phyloP scores from a whole-genome alignment of 257 asterid species.

The Avicennia marina region DNA sequence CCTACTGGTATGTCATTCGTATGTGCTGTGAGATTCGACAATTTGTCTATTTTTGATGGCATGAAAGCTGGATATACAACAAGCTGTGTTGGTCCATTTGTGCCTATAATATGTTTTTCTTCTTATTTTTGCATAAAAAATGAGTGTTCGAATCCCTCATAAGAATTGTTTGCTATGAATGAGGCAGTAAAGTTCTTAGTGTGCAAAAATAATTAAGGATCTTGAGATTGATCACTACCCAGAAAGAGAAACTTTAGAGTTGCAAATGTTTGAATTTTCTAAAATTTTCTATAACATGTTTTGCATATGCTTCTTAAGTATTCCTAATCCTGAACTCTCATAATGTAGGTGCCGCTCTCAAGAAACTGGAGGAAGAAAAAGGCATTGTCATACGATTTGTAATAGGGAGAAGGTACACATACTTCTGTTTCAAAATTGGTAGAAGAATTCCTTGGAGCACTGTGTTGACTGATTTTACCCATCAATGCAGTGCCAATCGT shows the following conservation, averaged over 20 bases:
- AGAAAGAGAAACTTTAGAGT: neutral
- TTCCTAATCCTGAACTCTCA: conserved; percentile 20
- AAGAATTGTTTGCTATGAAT: neutral
- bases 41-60: neutral
- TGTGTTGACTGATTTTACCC: conserved; percentile 33
- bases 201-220: neutral
- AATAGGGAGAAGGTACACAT: conserved; percentile 74
- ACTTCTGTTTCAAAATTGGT: conserved; percentile 23
- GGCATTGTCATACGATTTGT: conserved; percentile 78
- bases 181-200: neutral
- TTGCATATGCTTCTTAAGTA: conserved; percentile 4
- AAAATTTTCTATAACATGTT: neutral
- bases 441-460: conserved; percentile 17
- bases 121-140: neutral
- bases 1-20: conserved; percentile 48
- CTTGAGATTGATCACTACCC: neutral
- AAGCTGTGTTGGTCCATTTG: neutral
- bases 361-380: conserved; percentile 64
- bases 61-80: neutral
- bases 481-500: conserved; percentile 56
- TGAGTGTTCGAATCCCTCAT: neutral
- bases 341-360: conserved; percentile 53
- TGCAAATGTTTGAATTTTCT: neutral
- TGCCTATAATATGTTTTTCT: neutral
- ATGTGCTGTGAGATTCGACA: neutral